Conservation (phyloP, 169 alveolate genomes). For the Plasmodium adleri region DNA sequence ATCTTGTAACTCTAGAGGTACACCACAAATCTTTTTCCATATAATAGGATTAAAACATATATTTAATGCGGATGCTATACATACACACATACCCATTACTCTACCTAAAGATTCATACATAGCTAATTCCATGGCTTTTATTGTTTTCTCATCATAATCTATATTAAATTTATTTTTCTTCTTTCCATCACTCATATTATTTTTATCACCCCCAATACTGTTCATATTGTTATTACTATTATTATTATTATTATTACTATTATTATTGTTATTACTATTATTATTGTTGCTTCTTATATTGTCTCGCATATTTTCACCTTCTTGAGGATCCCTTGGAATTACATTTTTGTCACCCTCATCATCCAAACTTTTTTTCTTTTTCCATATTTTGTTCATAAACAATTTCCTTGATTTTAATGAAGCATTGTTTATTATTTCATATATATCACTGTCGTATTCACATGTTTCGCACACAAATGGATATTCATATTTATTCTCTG, state of each 20-base stretch:
- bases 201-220: slow-evolving; percentile 7
- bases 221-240: not conserved
- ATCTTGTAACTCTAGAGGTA: slow-evolving; percentile 83
- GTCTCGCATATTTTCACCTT: too few relatives aligned
- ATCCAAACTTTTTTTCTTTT: slow-evolving; percentile 21
- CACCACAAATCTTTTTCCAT: slow-evolving; percentile 89
- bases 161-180: slow-evolving; percentile 10
- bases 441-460: slow-evolving; percentile 7
- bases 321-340: too few relatives aligned
- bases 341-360: too few relatives aligned
- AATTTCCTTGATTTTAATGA: slow-evolving; percentile 65
- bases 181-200: slow-evolving; percentile 2
- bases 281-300: too few relatives aligned
- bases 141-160: slow-evolving; percentile 73
- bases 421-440: slow-evolving; percentile 59
- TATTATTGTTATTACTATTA: not conserved
- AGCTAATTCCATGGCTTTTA: slow-evolving; percentile 78
- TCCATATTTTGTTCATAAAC: slow-evolving; percentile 40
- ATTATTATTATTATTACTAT: slow-evolving; percentile 4
- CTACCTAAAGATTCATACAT: slow-evolving; percentile 94
- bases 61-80: slow-evolving; percentile 90
- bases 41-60: slow-evolving; percentile 90
- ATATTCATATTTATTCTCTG: slow-evolving; percentile 10
- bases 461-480: not conserved
- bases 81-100: slow-evolving; percentile 91